Conservation (phyloP, 805 yeast genomes). For the Kazachstania bromeliacearum region DNA sequence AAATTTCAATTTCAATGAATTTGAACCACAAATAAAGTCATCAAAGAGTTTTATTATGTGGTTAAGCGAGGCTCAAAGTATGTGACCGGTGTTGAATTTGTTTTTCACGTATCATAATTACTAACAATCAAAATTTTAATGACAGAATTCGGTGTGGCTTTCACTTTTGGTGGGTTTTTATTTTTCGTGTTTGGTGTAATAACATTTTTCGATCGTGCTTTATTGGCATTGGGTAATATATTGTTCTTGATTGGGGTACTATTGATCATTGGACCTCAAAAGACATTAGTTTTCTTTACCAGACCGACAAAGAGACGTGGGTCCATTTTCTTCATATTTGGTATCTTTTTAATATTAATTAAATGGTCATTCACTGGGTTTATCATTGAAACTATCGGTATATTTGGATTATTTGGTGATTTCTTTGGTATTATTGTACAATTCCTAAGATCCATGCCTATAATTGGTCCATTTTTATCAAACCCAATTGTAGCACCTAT, state of each 20-base stretch:
- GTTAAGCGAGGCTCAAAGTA: slow-evolving; percentile 71
- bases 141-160: slow-evolving; percentile 81
- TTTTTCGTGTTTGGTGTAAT: slow-evolving; percentile 75
- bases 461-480: slow-evolving; percentile 76
- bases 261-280: slow-evolving; percentile 78
- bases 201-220: slow-evolving; percentile 79
- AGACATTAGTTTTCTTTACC: slow-evolving; percentile 73
- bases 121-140: not conserved
- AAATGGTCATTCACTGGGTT: slow-evolving; percentile 82
- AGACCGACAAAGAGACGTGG: slow-evolving; percentile 85
- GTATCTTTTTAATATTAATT: slow-evolving; percentile 64
- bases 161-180: slow-evolving; percentile 73
- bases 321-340: slow-evolving; percentile 64
- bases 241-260: slow-evolving; percentile 73
- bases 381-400: slow-evolving; percentile 78
- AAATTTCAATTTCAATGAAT: not conserved
- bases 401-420: slow-evolving; percentile 83
- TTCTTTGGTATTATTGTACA: slow-evolving; percentile 83
- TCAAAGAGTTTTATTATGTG: too few species aligned
- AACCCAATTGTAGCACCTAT: slow-evolving; percentile 77
- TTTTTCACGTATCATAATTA: not conserved
- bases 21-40: too few species aligned
- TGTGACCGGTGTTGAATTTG: slow-evolving; percentile 18
- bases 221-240: slow-evolving; percentile 82
- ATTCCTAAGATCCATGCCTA: slow-evolving; percentile 78